Conservation (phyloP, 2,329 filamentous ascomycete genomes). For the Akanthomyces lecanii region DNA sequence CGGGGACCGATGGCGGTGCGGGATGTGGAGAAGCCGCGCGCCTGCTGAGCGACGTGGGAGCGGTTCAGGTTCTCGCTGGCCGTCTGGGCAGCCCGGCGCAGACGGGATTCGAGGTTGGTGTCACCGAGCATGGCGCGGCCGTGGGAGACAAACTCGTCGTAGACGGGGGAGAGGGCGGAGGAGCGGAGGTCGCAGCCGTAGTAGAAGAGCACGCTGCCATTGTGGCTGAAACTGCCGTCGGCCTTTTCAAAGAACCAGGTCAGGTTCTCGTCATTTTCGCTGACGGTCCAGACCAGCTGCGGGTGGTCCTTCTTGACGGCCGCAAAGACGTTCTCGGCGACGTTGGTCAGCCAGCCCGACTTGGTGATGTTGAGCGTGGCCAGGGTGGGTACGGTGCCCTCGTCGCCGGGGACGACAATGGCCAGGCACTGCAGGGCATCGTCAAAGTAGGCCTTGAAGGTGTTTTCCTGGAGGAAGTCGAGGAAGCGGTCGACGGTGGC, state of each 20-base stretch:
- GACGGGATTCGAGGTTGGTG: constrained; percentile 80
- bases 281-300: constrained; percentile 93
- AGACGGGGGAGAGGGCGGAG: constrained; percentile 70
- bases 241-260: constrained; percentile 99
- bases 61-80: constrained; percentile 51
- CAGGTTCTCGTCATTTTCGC: constrained; percentile 91
- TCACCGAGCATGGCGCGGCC: constrained; percentile 85
- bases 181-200: constrained; percentile 80
- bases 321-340: constrained; percentile 91
- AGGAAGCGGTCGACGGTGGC: constrained; percentile 85
- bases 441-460: constrained; percentile 93
- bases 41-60: constrained; percentile 24
- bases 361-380: constrained; percentile 92
- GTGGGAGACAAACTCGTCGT: constrained; percentile 78
- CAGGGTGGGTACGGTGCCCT: constrained; percentile 70
- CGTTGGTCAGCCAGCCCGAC: constrained; percentile 88
- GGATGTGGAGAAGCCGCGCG: constrained; percentile 19
- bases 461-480: constrained; percentile 67
- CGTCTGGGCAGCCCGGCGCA: constrained; percentile 71
- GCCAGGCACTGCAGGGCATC: constrained; percentile 90
- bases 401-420: constrained; percentile 72
- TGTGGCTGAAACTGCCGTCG: constrained; percentile 80
- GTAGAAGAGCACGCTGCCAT: constrained; percentile 93
- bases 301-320: constrained; percentile 92
- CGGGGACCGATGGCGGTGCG: constrained; percentile 4